A percentile compares a stretch with the other conserved stretches of the same genome.
phyloP scores from a whole-genome alignment of 2,329 filamentous ascomycete species.

The Dothideomycetes sp. region DNA sequence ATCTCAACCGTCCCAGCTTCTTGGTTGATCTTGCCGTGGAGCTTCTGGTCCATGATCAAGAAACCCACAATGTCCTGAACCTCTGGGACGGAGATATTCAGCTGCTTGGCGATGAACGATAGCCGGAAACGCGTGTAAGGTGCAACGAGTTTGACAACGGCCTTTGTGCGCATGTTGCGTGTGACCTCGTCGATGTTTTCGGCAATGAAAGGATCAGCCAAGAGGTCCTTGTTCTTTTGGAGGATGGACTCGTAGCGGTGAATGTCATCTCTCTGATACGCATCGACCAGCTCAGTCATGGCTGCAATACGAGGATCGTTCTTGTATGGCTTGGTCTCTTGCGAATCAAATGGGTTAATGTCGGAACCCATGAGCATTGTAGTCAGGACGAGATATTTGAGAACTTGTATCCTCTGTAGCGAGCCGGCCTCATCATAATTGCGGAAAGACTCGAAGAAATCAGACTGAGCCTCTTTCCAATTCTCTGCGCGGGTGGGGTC shows the following conservation, averaged over 20 bases:
- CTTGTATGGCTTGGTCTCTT: constrained; percentile 97
- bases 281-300: constrained; percentile 95
- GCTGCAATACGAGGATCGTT: constrained; percentile 89
- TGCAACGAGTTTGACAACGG: constrained; percentile 82
- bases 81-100: constrained; percentile 76
- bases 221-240: constrained; percentile 76
- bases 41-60: constrained; percentile 81
- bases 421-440: constrained; percentile 98
- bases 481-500: constrained; percentile 53
- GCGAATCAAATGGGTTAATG: constrained; percentile 98
- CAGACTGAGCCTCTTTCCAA: constrained; percentile 92
- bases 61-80: constrained; percentile 94
- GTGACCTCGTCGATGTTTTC: constrained; percentile 99
- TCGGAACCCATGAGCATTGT: constrained; percentile 98
- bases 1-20: constrained; percentile 76
- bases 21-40: constrained; percentile 84
- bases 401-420: constrained; percentile 88
- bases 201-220: constrained; percentile 89
- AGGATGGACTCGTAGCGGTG: constrained; percentile 83
- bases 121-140: constrained; percentile 91
- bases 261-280: constrained; percentile 92
- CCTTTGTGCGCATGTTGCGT: constrained; percentile 95
- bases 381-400: constrained; percentile 91
- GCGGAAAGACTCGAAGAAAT: constrained; percentile 97
- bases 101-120: constrained; percentile 74